Percentiles rank a stretch among this genome's conserved stretches.
Conservation (phyloP, 140 eudicot genomes). For the Bidens hawaiensis region DNA sequence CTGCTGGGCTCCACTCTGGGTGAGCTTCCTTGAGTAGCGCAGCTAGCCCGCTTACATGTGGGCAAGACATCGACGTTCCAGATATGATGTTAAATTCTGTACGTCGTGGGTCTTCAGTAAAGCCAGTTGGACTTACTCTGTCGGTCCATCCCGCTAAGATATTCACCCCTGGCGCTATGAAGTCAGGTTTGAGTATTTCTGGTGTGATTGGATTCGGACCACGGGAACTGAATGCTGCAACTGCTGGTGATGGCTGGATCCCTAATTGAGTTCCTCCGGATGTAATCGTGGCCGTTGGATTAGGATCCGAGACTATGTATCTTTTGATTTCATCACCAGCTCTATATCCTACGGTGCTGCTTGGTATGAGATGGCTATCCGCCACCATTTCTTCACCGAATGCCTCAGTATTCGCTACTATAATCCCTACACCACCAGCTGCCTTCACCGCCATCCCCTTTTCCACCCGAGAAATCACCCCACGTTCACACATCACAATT, state of each 20-base stretch:
- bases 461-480: constrained; percentile 54
- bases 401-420: constrained; percentile 53
- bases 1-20: constrained; percentile 92
- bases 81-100: constrained; percentile 72
- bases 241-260: constrained; percentile 68
- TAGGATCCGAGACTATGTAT: constrained; percentile 40
- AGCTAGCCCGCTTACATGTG: constrained; percentile 84
- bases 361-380: constrained; percentile 69
- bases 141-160: constrained; percentile 85
- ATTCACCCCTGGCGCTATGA: constrained; percentile 90
- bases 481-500: constrained; percentile 91
- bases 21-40: constrained; percentile 67
- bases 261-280: constrained; percentile 57
- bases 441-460: constrained; percentile 67
- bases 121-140: constrained; percentile 65
- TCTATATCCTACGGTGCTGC: constrained; percentile 52
- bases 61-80: constrained; percentile 97
- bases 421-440: constrained; percentile 86
- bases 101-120: constrained; percentile 48
- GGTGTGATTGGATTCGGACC: constrained; percentile 90
- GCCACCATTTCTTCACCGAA: constrained; percentile 82
- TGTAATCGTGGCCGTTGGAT: constrained; percentile 56
- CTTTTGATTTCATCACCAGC: constrained; percentile 58
- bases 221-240: constrained; percentile 80
- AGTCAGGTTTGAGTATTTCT: constrained; percentile 78